These are phyloP conservation scores for Meyerozyma sp. DNA, from an alignment of 1,139 yeast genomes.

Conservation along the genomic window DNA sequence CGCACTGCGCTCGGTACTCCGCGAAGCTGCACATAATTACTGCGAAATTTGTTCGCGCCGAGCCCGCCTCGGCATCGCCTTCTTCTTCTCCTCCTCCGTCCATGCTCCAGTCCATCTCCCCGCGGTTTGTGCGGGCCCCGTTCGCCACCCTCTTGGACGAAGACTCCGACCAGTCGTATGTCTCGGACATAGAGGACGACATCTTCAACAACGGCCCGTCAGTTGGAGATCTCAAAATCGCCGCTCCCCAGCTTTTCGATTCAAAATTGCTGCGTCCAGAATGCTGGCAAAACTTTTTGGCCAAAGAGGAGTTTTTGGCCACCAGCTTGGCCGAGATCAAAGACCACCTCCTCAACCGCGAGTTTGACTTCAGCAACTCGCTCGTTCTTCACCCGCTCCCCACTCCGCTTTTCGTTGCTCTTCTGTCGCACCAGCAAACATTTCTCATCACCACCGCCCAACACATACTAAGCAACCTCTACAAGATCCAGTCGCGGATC, in stretches of 20 bases:
- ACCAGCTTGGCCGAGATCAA: background rate
- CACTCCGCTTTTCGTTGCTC: background rate
- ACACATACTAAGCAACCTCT: background rate
- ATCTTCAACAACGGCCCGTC: background rate
- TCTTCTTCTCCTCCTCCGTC: background rate
- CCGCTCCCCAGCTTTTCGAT: background rate
- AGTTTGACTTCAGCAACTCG: background rate
- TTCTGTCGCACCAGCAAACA: background rate
- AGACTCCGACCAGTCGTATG: background rate
- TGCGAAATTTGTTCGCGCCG: background rate
- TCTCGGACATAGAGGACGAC: background rate
- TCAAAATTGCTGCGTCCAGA: background rate
- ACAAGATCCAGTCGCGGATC: background rate
- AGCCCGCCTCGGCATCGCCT: constrained; percentile 2
- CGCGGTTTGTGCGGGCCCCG: background rate
- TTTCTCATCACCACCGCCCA: background rate
- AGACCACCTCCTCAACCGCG: constrained; percentile 1
- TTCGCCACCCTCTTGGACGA: constrained; percentile 1
- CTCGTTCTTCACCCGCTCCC: background rate
- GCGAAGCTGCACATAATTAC: background rate
- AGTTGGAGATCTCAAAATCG: background rate
- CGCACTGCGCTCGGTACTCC: background rate
- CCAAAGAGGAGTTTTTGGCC: background rate
- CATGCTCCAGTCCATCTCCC: constrained; percentile 1
- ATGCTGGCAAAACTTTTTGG: background rate